A percentile compares a stretch with the other conserved stretches of the same genome.
phyloP scores from a whole-genome alignment of 78 protist species.

The Cyanophora paradoxa region DNA sequence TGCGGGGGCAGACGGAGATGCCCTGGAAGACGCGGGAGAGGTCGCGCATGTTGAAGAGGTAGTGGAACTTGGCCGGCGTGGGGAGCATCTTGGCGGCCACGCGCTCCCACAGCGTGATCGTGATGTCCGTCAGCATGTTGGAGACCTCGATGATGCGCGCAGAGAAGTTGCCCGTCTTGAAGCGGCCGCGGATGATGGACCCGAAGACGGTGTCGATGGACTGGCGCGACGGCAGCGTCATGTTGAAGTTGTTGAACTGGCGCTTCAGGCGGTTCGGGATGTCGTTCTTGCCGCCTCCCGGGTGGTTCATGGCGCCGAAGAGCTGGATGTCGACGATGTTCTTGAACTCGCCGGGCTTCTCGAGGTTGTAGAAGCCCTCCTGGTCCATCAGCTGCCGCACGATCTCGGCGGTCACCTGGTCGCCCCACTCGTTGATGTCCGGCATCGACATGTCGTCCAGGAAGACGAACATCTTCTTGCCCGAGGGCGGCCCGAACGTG shows the following conservation, averaged over 20 bases:
- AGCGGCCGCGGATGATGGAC: constrained; percentile 39
- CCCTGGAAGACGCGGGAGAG: constrained; percentile 69
- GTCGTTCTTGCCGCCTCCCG: constrained; percentile 86
- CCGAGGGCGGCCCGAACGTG: constrained; percentile 70
- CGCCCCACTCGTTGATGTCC: constrained; percentile 75
- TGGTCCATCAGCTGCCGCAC: constrained; percentile 72
- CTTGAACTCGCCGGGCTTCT: constrained; percentile 70
- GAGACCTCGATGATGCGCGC: constrained; percentile 8
- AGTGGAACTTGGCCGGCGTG: constrained; percentile 83
- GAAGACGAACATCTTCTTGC: constrained; percentile 42
- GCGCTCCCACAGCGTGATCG: constrained; percentile 54
- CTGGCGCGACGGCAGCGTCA: constrained; percentile 59
- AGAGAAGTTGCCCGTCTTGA: constrained; percentile 14
- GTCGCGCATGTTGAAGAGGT: constrained; percentile 86
- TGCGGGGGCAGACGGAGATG: constrained; percentile 27
- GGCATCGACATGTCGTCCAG: constrained; percentile 87
- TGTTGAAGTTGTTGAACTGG: constrained; percentile 64
- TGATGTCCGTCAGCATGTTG: constrained; percentile 34
- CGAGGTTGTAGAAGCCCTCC: constrained; percentile 56
- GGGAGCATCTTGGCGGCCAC: constrained; percentile 64
- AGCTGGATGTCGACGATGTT: constrained; percentile 40
- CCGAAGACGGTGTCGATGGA: constrained; percentile 64
- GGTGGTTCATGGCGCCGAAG: constrained; percentile 73
- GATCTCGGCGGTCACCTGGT: constrained; percentile 71
- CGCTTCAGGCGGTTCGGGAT: constrained; percentile 78